phyloP scores from a whole-genome alignment of 371 early-diverging fungal species.

The Chytridiales sp. region DNA sequence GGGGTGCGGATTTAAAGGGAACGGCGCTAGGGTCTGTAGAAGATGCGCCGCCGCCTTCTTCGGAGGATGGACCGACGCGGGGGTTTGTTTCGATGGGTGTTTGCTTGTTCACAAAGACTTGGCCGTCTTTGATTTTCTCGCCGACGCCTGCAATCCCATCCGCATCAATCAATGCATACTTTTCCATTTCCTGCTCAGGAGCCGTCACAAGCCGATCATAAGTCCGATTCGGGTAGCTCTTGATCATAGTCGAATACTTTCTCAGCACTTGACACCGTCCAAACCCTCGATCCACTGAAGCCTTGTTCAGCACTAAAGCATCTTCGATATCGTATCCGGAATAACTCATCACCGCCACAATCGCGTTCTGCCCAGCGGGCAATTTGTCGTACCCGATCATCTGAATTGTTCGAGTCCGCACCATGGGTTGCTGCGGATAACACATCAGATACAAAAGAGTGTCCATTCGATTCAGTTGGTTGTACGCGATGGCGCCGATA shows the following conservation, averaged over 20 bases:
- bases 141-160: slow-evolving; percentile 94
- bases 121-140: slow-evolving; percentile 71
- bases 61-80: slow-evolving; percentile 48
- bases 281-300: slow-evolving; percentile 98
- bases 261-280: slow-evolving; percentile 96
- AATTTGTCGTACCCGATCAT: slow-evolving; percentile 95
- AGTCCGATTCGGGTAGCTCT: slow-evolving; percentile 83
- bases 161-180: slow-evolving; percentile 70
- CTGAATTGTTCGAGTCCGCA: slow-evolving; percentile 96
- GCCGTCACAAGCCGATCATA: slow-evolving; percentile 75
- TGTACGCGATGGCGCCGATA: slow-evolving; percentile 96
- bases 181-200: slow-evolving; percentile 44
- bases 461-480: slow-evolving; percentile 95
- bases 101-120: slow-evolving; percentile 82
- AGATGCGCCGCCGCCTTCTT: slow-evolving; percentile 14
- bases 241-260: slow-evolving; percentile 80
- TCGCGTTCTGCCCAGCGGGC: slow-evolving; percentile 99
- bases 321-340: slow-evolving; percentile 99
- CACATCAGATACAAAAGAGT: slow-evolving; percentile 93
- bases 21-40: slow-evolving; percentile 45
- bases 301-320: slow-evolving; percentile 97
- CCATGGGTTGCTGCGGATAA: slow-evolving; percentile 99
- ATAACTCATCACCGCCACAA: slow-evolving; percentile 99
- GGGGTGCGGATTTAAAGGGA: slow-evolving; percentile 76
- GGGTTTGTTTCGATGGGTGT: slow-evolving; percentile 72